Percentiles rank a stretch among this genome's conserved stretches.
phyloP scores from a whole-genome alignment of 2,329 filamentous ascomycete species.

The Fusarium sp. region DNA sequence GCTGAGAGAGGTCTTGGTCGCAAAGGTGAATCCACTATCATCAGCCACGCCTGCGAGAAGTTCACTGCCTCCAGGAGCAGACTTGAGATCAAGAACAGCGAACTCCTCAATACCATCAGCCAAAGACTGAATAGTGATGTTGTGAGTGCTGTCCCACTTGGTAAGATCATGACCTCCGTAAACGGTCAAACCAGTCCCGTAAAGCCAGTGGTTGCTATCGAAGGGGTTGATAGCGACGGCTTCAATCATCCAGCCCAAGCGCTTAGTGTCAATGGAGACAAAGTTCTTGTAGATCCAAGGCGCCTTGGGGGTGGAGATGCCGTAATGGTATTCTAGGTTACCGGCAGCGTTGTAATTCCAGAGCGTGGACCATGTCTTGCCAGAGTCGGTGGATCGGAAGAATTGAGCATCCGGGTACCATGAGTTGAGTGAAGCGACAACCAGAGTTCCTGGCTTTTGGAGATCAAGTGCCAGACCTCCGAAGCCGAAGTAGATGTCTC shows the following conservation, averaged over 20 bases:
- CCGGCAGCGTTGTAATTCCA: slow-evolving; percentile 68
- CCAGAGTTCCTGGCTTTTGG: slow-evolving; percentile 68
- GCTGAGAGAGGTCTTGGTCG: slow-evolving; percentile 55
- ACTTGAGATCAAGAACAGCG: slow-evolving; percentile 64
- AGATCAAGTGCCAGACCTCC: slow-evolving; percentile 69
- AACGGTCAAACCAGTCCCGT: slow-evolving; percentile 71
- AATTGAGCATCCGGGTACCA: slow-evolving; percentile 73
- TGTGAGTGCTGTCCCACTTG: slow-evolving; percentile 66
- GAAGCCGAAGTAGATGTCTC: slow-evolving; percentile 68
- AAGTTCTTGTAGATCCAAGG: slow-evolving; percentile 70
- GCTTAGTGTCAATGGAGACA: slow-evolving; percentile 63
- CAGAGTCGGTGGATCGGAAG: slow-evolving; percentile 70
- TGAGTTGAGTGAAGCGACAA: slow-evolving; percentile 70
- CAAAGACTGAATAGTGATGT: slow-evolving; percentile 65
- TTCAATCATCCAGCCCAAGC: slow-evolving; percentile 74
- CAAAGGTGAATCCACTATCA: slow-evolving; percentile 67
- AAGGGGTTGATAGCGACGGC: slow-evolving; percentile 70
- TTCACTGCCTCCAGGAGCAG: slow-evolving; percentile 65
- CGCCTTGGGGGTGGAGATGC: slow-evolving; percentile 62
- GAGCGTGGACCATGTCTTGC: slow-evolving; percentile 67
- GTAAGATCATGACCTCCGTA: slow-evolving; percentile 69
- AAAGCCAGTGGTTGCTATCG: slow-evolving; percentile 73
- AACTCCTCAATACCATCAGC: slow-evolving; percentile 71
- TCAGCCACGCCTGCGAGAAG: slow-evolving; percentile 68
- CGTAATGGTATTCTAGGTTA: slow-evolving; percentile 62